A percentile compares a stretch with the other conserved stretches of the same genome.
Conservation (phyloP, 257 asterid species). For the Ajuga chamaepitys region DNA sequence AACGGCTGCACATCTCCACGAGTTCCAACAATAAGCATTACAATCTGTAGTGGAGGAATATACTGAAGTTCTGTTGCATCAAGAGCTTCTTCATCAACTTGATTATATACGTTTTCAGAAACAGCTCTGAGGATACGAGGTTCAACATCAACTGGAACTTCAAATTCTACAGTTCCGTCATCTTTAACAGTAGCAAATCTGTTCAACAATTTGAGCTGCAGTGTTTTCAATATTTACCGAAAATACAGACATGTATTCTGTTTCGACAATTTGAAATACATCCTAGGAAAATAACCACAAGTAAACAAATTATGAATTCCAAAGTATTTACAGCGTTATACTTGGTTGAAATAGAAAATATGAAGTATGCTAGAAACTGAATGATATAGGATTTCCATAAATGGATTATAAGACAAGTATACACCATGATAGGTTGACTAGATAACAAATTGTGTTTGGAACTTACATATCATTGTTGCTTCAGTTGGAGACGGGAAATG, state of each 20-base stretch:
- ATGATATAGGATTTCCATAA: neutral
- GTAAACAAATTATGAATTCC: neutral
- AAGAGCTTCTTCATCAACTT: constrained; percentile 51
- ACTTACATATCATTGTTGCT: neutral
- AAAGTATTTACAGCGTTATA: neutral
- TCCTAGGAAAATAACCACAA: neutral
- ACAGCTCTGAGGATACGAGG: constrained; percentile 36
- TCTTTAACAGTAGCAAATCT: constrained; percentile 87
- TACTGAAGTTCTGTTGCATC: constrained; percentile 59
- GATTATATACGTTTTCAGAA: constrained; percentile 27
- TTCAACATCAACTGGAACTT: constrained; percentile 73
- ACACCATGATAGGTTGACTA: neutral
- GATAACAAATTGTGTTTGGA: neutral
- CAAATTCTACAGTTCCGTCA: constrained; percentile 92
- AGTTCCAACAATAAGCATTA: constrained; percentile 92
- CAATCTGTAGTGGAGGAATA: constrained; percentile 81
- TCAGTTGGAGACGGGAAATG: neutral
- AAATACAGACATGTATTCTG: constrained; percentile 24
- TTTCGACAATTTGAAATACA: constrained; percentile 42
- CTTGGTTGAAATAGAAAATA: neutral
- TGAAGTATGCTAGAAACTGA: neutral
- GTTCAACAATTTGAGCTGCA: constrained; percentile 91
- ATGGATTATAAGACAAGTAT: neutral
- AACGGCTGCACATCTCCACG: constrained; percentile 98
- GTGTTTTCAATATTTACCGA: constrained; percentile 41